phyloP scores from a whole-genome alignment of 768 basidiomycete species.

The Mycena floridula region DNA sequence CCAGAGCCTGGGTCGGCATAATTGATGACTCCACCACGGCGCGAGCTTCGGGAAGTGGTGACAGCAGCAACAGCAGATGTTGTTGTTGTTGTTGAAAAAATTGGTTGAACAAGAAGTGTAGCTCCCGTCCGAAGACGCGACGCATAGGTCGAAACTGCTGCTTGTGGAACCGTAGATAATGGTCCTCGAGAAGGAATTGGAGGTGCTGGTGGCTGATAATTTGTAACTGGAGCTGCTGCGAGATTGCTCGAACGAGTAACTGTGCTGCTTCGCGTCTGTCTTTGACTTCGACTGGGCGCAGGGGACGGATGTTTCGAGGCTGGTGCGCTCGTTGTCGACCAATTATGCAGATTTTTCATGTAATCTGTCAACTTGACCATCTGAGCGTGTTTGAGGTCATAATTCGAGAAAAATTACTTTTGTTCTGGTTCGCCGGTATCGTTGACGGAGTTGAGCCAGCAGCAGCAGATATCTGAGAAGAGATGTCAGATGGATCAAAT shows the following conservation, averaged over 20 bases:
- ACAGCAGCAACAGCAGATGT: too few relatives aligned
- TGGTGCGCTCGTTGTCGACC: constrained; percentile 57
- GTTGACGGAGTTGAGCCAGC: constrained; percentile 29
- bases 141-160: constrained; percentile 74
- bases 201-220: constrained; percentile 29
- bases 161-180: constrained; percentile 64
- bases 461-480: constrained; percentile 30
- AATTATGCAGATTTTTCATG: constrained; percentile 63
- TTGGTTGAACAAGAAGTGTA: constrained; percentile 87
- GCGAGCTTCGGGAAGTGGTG: constrained; percentile 36
- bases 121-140: constrained; percentile 89
- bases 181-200: constrained; percentile 16
- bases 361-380: constrained; percentile 40
- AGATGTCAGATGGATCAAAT: not conserved
- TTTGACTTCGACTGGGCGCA: constrained; percentile 31
- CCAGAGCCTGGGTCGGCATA: constrained; percentile 84
- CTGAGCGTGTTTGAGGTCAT: too few relatives aligned
- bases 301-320: constrained; percentile 33
- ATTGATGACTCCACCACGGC: constrained; percentile 71
- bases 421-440: constrained; percentile 26
- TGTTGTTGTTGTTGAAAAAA: constrained; percentile 35
- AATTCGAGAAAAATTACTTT: constrained; percentile 20
- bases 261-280: constrained; percentile 25
- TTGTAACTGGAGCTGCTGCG: constrained; percentile 27
- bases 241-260: constrained; percentile 36